Percentiles rank a stretch among this genome's conserved stretches.
phyloP scores from a whole-genome alignment of 805 yeast species.

The Candida andamanensis region DNA sequence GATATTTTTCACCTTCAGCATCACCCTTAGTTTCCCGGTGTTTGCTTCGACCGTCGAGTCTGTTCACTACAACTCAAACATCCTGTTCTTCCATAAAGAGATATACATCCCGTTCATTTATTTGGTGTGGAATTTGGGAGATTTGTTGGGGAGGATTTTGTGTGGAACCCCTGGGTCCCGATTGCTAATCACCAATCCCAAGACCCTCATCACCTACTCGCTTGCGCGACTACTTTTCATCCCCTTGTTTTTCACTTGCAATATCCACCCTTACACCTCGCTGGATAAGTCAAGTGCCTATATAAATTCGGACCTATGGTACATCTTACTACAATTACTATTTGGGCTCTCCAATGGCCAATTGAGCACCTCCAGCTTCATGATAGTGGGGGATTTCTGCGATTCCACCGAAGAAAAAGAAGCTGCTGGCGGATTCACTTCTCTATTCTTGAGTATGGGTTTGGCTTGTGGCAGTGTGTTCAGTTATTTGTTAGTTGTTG shows the following conservation, averaged over 20 bases:
- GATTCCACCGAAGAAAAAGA: slow-evolving; percentile 67
- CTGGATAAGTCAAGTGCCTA: slow-evolving; percentile 30
- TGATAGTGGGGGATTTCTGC: slow-evolving; percentile 59
- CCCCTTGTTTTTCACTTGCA: slow-evolving; percentile 70
- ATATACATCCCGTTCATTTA: slow-evolving; percentile 70
- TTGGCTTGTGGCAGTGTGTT: slow-evolving; percentile 72
- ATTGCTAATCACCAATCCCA: slow-evolving; percentile 36
- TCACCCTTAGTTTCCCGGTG: slow-evolving; percentile 81
- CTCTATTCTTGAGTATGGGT: slow-evolving; percentile 73
- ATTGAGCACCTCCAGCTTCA: slow-evolving; percentile 71
- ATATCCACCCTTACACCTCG: slow-evolving; percentile 37
- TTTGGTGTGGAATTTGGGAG: slow-evolving; percentile 87
- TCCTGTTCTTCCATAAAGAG: slow-evolving; percentile 41
- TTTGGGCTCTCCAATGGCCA: slow-evolving; percentile 92
- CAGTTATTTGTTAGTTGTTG: slow-evolving; percentile 60
- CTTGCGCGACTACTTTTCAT: slow-evolving; percentile 52
- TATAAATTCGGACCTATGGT: slow-evolving; percentile 57
- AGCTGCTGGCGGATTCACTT: slow-evolving; percentile 93
- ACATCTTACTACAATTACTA: slow-evolving; percentile 61
- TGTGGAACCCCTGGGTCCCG: slow-evolving; percentile 49
- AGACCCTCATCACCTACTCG: slow-evolving; percentile 49
- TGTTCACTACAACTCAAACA: slow-evolving; percentile 24
- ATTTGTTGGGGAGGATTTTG: slow-evolving; percentile 66
- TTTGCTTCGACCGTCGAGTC: slow-evolving; percentile 74
- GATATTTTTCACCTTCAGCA: slow-evolving; percentile 66